phyloP scores from a whole-genome alignment of 1,284 basidiomycete genomes.

The Cryptococcus maquisensis region DNA sequence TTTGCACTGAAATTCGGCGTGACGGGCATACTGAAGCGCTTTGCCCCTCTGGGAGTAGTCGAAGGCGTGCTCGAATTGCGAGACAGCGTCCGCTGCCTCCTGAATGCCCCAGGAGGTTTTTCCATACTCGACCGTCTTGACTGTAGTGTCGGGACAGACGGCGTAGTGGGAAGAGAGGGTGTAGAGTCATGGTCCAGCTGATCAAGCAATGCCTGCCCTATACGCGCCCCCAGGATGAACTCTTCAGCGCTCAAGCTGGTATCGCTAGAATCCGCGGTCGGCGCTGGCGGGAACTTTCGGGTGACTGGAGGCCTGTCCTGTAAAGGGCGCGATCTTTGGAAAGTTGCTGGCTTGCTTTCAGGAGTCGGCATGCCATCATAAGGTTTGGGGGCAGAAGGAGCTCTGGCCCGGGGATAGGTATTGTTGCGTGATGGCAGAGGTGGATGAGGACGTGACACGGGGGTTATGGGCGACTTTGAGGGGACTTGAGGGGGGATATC shows the following conservation, averaged over 20 bases:
- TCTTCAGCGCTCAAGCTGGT: constrained; percentile 1
- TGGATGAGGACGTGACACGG: not conserved
- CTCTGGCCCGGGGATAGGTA: not conserved
- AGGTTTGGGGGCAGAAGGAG: not conserved
- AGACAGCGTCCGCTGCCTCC: too few species aligned
- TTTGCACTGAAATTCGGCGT: not conserved
- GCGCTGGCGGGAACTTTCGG: not conserved
- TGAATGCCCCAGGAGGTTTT: too few species aligned
- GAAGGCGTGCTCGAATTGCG: not conserved
- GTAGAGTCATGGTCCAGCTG: constrained; percentile 11
- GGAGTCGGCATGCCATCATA: too few species aligned
- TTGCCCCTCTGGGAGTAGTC: not conserved
- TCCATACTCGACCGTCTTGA: too few species aligned
- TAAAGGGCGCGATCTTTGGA: not conserved
- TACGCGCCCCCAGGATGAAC: constrained; percentile 2
- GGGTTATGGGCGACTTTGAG: not conserved
- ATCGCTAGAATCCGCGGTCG: not conserved
- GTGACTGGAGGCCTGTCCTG: not conserved
- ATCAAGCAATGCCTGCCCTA: constrained; percentile 16
- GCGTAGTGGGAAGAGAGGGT: constrained; percentile 7
- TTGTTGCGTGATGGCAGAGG: not conserved
- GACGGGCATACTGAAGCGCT: constrained; percentile 1
- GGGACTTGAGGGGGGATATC: not conserved
- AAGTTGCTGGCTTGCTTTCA: not conserved
- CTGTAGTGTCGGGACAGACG: not conserved